Percentiles rank a stretch among this genome's conserved stretches.
Conservation (phyloP, 2,329 filamentous ascomycete species). For the Venturia pyrina region DNA sequence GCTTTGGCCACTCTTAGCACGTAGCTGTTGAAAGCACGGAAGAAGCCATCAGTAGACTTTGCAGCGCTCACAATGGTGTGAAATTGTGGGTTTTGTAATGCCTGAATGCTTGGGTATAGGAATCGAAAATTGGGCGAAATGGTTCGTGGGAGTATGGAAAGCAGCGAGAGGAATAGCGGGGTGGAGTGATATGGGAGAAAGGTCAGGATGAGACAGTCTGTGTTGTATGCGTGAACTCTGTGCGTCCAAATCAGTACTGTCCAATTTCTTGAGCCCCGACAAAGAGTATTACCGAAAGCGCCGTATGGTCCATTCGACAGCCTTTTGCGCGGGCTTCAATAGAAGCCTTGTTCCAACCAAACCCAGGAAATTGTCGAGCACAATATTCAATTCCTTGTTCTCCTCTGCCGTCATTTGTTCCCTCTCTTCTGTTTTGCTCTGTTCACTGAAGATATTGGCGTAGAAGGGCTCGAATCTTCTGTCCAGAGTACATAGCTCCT, state of each 20-base stretch:
- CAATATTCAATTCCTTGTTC: slow-evolving; percentile 70
- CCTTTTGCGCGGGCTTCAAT: slow-evolving; percentile 79
- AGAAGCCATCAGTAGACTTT: slow-evolving; percentile 65
- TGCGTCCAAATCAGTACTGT: slow-evolving; percentile 11
- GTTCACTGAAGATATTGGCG: slow-evolving; percentile 78
- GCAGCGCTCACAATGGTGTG: slow-evolving; percentile 77
- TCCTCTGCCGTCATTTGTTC: slow-evolving; percentile 72
- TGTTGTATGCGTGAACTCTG: slow-evolving; percentile 89
- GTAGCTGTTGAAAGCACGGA: slow-evolving; percentile 67
- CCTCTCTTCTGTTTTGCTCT: slow-evolving; percentile 83
- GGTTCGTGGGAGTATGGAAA: slow-evolving; percentile 73
- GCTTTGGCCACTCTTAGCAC: slow-evolving; percentile 63
- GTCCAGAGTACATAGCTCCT: slow-evolving; percentile 84
- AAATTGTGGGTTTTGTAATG: slow-evolving; percentile 65
- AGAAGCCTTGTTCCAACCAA: slow-evolving; percentile 67
- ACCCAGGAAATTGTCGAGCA: slow-evolving; percentile 72
- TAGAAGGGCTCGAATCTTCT: slow-evolving; percentile 64
- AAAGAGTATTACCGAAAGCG: slow-evolving; percentile 61
- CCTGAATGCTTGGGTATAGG: slow-evolving; percentile 74
- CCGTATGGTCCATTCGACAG: slow-evolving; percentile 88
- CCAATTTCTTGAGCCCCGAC: slow-evolving; percentile 12
- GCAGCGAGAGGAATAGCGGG: slow-evolving; percentile 71
- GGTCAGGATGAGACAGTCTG: slow-evolving; percentile 63
- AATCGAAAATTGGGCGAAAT: slow-evolving; percentile 72
- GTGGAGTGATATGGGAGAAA: slow-evolving; percentile 90